Evolutionary conservation across 768 basidiomycete genomes (phyloP).

Genomic region (Cystofilobasidium capitatum): DNA sequence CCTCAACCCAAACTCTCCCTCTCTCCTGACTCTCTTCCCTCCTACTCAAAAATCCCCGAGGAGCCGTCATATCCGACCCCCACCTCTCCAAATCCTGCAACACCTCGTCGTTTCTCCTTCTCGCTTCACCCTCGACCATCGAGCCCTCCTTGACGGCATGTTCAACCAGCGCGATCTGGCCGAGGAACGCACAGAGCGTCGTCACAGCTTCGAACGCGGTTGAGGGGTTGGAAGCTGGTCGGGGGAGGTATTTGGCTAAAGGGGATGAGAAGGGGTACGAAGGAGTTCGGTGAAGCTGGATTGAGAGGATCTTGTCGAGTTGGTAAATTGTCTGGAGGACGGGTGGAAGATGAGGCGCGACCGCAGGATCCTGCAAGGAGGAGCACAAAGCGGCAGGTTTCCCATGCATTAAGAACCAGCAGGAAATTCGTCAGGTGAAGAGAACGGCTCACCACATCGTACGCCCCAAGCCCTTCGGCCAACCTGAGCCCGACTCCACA

Average conservation of each 20-base stretch:
- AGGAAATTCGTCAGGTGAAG: not conserved
- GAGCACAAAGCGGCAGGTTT: too few relatives aligned
- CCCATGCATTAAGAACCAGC: too few relatives aligned
- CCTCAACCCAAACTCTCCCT: not conserved
- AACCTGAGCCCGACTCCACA: not conserved
- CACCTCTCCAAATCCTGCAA: not conserved
- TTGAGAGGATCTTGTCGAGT: slow-evolving; percentile 5
- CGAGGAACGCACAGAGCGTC: not conserved
- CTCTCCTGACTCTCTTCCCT: not conserved
- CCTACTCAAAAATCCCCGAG: not conserved
- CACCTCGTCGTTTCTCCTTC: not conserved
- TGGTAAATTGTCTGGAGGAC: slow-evolving; percentile 1
- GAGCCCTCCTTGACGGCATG: not conserved
- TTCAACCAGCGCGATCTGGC: not conserved
- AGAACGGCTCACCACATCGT: not conserved
- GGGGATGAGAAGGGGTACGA: not conserved
- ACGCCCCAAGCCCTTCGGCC: not conserved
- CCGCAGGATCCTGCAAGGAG: not conserved
- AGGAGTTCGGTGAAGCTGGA: not conserved
- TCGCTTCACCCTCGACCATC: not conserved
- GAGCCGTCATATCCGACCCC: not conserved
- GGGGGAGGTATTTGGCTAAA: not conserved
- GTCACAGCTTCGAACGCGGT: not conserved
- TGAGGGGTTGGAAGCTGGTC: not conserved
- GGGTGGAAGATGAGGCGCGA: not conserved